Evolutionary conservation across 2,329 filamentous ascomycete genomes (phyloP), one percentile per base, ranked within the genome.

Genomic region (Colletotrichum nymphaeae): DNA sequence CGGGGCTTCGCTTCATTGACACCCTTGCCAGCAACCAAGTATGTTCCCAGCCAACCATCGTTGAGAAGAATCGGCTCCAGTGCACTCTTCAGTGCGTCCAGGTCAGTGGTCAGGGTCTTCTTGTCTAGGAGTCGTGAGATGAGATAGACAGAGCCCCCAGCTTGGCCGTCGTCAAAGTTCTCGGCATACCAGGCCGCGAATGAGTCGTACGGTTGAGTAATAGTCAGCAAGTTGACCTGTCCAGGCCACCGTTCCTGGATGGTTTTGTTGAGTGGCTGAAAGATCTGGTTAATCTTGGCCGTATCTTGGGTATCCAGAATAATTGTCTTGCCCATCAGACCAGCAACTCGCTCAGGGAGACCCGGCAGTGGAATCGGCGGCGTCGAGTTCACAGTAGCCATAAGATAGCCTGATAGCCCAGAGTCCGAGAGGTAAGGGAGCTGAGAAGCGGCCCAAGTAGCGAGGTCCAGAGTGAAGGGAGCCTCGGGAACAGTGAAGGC

Each of bases 351-450:
- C 4, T 63, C 32, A 0, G 67, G 67, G 4, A 70, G 63, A 3
- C 79, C 80, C 0, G 80, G 80, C 1, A 74, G 77, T 67, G 62
- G 78, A 42, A 85, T 86, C 0, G 81, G 80, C 0, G 82, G 80
- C 12, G 55, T 42, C 0, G 67, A 66, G 78, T 74, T 67, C 1
- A 67, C 65, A 3, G 57, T 60, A n/a, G 32, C 32, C 28, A 78
- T 78, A 28, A 85, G 84, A 76, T 88, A 89, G 1, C 86, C 86
- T 16, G 87, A 87, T 6, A 90, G 81, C 5, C 89, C 89, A 0
- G 84, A 83, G 22, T 88, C 86, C 8, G 84, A 84, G 0, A 91
- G 80, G 0, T 79, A 76, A 0, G 89, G 87, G 7, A 88, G 83
- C 14, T 82, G 79, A 0, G 83, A 83, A 4, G 88, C 80, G 65